Base-by-base conservation (phyloP, 2,329 filamentous ascomycete genomes). In the Zarea fungicola region DNA sequence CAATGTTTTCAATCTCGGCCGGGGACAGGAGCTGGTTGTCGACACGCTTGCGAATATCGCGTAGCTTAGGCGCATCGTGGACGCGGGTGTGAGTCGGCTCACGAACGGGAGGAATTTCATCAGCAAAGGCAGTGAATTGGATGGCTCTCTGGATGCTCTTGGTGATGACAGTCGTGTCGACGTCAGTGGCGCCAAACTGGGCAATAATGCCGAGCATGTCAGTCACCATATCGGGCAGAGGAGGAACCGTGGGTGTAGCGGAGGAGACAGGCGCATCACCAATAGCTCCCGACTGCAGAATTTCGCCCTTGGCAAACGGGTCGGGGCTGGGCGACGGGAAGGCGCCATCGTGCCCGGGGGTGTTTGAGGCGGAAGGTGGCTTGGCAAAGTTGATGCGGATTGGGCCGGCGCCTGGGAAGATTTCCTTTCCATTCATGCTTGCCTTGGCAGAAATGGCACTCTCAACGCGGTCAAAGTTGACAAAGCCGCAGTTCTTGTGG, bases 401-500 rank as follows among this genome's bases (percentile, higher is more conserved):
- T 14, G 92, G 90, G 1, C 93, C 93, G 50, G 91, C 91, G 48
- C 93, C 93, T 8, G 93, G 93, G 73, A 99, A 99, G 52, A 99
- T 96, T 66, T 99, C 93, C 68, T 96, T 96, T 60, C 90, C 90
- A 61, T 97, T 97, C 69, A 96, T 84, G 62, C 84, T 79, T 13
- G 83, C 83, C 65, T 92, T 95, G 14, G 93, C 93, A 52, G 89
- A 84, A 32, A 96, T 84, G 49, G 93, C 93, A 63, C 89, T 95
- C 56, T 97, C 91, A 25, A 93, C 72, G 51, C 82, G 85, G 68
- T 97, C 90, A 61, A 96, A 99, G 68, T 99, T 99, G 63, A 99
- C 92, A 59, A 99, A 99, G 3, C 92, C 93, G 64, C 93, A 99
- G 69, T 96, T 97, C 77, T 99, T 99, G 74, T 99, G 90, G 1